Evolutionary conservation across 2,329 filamentous ascomycete genomes (phyloP), one percentile per base, ranked within the genome.

Genomic region (Venturia pyrina): DNA sequence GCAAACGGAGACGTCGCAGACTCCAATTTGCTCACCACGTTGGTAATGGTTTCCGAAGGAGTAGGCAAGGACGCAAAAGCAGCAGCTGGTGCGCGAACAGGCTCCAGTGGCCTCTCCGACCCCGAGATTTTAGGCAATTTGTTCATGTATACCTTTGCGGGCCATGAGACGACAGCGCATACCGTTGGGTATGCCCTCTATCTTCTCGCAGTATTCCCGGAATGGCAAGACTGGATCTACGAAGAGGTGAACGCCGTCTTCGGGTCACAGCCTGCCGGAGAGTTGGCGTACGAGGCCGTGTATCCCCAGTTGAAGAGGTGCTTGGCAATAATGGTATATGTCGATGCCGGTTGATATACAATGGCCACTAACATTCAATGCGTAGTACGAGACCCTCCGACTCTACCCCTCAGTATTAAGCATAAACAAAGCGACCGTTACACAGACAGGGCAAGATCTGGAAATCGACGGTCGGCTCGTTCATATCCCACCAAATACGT

Each of bases 221-320:
- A 80, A 63, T 79, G 79, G 73, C 83, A 85, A 70, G 75, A 77
- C 3, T 85, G 83, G 82, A 69, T 85, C 3, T 72, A 73, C 10
- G 80, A 81, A 65, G 83, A 85, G 69, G 73, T 84, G 44, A 72
- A 78, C 59, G 59, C 69, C 1, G 71, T 82, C 7, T 69, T 71
- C 3, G 19, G 37, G 37, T 40, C 37, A 40, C 37, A 40, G 37
- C 5, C n/a, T 40, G 32, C 4, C 17, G 62, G 67, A 3, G 67
- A 70, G 1, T 70, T 75, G 62, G 74, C 78, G 3, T 85, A 85
- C 68, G 71, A 75, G 1, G 71, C 74, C 0, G 69, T 75, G 0
- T 84, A 78, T 68, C 79, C 81, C 1, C 75, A 72, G 64, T 73
- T 80, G 41, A 74, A 74, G 32, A 76, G 82, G 1, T 75, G 75